These are phyloP conservation scores for Massariosphaeria phaeospora DNA, from an alignment of 495 filamentous ascomycete species.

Conservation along the genomic window DNA sequence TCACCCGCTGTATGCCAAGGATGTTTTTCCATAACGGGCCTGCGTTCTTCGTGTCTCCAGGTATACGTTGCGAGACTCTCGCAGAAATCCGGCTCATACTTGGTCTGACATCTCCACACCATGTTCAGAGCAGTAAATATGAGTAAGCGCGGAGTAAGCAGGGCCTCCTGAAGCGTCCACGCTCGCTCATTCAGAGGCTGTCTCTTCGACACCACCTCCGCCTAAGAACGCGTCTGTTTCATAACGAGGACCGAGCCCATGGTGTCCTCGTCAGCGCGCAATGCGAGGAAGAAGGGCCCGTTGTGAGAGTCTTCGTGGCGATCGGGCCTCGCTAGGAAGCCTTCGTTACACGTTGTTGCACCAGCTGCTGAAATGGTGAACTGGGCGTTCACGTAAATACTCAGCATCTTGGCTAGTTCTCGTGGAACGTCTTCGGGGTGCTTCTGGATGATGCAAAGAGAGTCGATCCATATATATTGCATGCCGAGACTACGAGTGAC, in stretches of 20 bases:
- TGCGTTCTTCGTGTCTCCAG: too few species aligned
- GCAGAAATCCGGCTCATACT: not conserved
- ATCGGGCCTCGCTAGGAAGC: too few species aligned
- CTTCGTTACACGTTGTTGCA: not conserved
- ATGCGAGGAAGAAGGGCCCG: not conserved
- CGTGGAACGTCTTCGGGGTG: not conserved
- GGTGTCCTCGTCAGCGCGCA: not conserved
- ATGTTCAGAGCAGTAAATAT: not conserved
- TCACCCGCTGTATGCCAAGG: not conserved
- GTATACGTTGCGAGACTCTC: too few species aligned
- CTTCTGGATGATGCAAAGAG: not conserved
- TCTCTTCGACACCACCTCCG: not conserved
- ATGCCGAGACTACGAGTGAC: not conserved
- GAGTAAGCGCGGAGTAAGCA: not conserved
- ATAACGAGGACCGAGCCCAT: not conserved
- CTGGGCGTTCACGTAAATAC: not conserved
- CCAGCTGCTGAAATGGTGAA: not conserved
- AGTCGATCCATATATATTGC: not conserved
- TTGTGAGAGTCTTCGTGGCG: not conserved
- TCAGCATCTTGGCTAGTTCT: not conserved
- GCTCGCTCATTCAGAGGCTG: not conserved
- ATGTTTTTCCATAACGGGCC: not conserved
- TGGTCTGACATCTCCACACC: not conserved
- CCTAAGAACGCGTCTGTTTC: not conserved
- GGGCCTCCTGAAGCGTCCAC: not conserved